A percentile compares a stretch with the other conserved stretches of the same genome.
Evolutionary conservation across 208 protist genomes (phyloP).

Genomic region (Wallacemonas sp.): DNA sequence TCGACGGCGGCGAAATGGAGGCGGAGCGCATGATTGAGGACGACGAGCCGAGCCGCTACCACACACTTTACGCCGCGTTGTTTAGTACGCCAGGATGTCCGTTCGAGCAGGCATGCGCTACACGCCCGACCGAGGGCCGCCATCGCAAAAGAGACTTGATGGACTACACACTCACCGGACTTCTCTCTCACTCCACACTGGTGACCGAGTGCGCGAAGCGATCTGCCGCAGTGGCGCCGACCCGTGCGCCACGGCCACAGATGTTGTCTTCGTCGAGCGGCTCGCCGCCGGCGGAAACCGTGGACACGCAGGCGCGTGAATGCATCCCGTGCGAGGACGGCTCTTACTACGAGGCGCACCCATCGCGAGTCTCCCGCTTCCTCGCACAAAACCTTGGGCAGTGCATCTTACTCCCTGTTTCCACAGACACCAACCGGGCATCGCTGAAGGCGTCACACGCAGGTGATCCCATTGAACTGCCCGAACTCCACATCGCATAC

Average conservation of each 20-base stretch:
- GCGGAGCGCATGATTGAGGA: conserved; percentile 10
- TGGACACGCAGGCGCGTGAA: too few relatives aligned
- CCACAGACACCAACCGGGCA: conserved; percentile 20
- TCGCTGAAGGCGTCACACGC: conserved; percentile 22
- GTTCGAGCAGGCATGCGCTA: too few relatives aligned
- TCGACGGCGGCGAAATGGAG: not conserved
- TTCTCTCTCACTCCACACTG: not conserved
- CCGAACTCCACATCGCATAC: conserved; percentile 57
- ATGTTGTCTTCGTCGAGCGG: not conserved
- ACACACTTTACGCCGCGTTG: not conserved
- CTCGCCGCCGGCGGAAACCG: too few relatives aligned
- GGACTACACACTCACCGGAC: not conserved
- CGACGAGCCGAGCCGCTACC: not conserved
- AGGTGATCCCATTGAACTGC: not conserved
- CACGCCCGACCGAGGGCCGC: too few relatives aligned
- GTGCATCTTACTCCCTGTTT: conserved; percentile 46
- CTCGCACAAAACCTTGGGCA: conserved; percentile 22
- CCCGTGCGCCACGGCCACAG: not conserved
- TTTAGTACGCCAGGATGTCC: not conserved
- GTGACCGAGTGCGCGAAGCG: not conserved
- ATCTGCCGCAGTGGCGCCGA: not conserved
- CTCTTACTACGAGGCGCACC: conserved; percentile 10
- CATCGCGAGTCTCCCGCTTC: conserved; percentile 43
- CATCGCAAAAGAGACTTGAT: not conserved
- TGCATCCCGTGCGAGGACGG: not conserved